Evolutionary conservation across 164 flowering plant species (phyloP).

Genomic region (grape (Vitis vinifera)): DNA sequence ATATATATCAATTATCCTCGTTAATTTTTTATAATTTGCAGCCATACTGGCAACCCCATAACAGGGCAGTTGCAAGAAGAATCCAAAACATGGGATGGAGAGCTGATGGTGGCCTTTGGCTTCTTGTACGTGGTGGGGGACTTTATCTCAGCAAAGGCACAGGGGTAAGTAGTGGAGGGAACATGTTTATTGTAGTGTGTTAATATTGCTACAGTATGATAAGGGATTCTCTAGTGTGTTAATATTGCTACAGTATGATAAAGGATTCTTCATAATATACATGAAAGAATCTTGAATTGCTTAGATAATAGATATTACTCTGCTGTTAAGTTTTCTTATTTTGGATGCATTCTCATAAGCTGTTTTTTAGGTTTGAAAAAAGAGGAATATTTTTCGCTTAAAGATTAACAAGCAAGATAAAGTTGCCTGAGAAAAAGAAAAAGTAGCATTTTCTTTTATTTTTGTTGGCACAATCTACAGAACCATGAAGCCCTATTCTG

Average conservation of each 20-base stretch:
- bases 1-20: neutral
- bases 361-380: neutral
- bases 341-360: neutral
- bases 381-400: neutral
- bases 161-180: slow-evolving; percentile 52
- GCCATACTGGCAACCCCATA: slow-evolving; percentile 99
- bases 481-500: neutral
- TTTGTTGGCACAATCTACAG: neutral
- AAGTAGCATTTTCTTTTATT: neutral
- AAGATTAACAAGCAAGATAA: neutral
- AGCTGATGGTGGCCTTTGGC: slow-evolving; percentile 99
- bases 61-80: slow-evolving; percentile 88
- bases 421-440: neutral
- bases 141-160: slow-evolving; percentile 96
- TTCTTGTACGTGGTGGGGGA: slow-evolving; percentile 98
- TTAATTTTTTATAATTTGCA: slow-evolving; percentile 21
- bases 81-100: slow-evolving; percentile 99
- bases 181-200: neutral
- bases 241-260: neutral
- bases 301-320: neutral
- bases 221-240: neutral
- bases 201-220: neutral
- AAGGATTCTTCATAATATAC: neutral
- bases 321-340: neutral
- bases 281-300: neutral